A percentile compares a stretch with the other conserved stretches of the same genome.
Conservation (phyloP, 2,329 filamentous ascomycete species). For the Pseudogymnoascus verrucosus region DNA sequence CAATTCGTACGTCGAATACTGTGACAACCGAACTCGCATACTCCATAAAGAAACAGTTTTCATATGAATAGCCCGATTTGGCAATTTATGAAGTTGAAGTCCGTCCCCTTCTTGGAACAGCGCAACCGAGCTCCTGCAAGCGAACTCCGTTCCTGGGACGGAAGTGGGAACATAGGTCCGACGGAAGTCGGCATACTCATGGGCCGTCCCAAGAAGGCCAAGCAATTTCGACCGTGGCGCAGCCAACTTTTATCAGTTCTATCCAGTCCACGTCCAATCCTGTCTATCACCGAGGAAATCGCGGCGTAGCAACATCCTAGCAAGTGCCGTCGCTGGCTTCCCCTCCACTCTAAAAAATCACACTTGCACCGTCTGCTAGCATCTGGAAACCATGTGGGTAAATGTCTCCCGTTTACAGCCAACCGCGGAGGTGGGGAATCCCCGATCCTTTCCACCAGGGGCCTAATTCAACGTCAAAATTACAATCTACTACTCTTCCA, state of each 20-base stretch:
- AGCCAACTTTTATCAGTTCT: neutral
- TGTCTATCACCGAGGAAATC: neutral
- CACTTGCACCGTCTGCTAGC: neutral
- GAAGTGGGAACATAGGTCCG: no score
- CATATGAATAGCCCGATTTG: neutral
- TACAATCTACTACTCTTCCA: slow-evolving; percentile 16
- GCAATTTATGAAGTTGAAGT: neutral
- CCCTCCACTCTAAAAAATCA: neutral
- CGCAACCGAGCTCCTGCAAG: neutral
- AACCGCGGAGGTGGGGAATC: neutral
- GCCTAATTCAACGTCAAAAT: slow-evolving; percentile 16
- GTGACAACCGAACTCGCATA: neutral
- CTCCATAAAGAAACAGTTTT: neutral
- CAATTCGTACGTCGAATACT: neutral
- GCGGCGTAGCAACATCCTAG: neutral
- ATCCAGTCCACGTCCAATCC: neutral
- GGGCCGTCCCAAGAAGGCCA: neutral
- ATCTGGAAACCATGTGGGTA: neutral
- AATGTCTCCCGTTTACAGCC: neutral
- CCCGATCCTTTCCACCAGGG: neutral
- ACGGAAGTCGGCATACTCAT: neutral
- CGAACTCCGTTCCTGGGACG: neutral
- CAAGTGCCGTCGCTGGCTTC: neutral
- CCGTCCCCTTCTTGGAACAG: neutral
- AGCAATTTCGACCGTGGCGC: neutral